Conservation (phyloP, 495 filamentous ascomycete genomes). For the Amorphotheca resinae region DNA sequence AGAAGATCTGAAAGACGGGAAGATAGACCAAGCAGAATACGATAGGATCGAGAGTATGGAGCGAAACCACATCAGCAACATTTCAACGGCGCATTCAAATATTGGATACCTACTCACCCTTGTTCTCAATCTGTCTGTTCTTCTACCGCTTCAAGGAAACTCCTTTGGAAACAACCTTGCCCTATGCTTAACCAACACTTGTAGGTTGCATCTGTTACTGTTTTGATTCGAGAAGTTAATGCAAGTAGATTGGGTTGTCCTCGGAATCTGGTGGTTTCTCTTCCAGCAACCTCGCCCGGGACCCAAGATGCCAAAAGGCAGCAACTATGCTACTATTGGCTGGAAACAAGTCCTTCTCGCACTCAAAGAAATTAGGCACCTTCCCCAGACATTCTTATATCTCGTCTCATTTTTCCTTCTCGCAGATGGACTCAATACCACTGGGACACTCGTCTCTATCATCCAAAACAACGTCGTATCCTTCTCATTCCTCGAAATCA, state of each 20-base stretch:
- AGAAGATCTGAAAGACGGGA: constrained; percentile 32
- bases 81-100: constrained; percentile 39
- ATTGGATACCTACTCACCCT: constrained; percentile 36
- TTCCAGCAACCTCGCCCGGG: constrained; percentile 37
- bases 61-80: constrained; percentile 35
- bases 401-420: constrained; percentile 37
- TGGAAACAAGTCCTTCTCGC: constrained; percentile 37
- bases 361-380: constrained; percentile 27
- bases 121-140: constrained; percentile 33
- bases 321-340: constrained; percentile 33
- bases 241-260: constrained; percentile 30
- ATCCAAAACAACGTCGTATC: constrained; percentile 35
- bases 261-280: constrained; percentile 40
- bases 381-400: constrained; percentile 35
- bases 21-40: constrained; percentile 30
- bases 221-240: constrained; percentile 7
- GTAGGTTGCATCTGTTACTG: constrained; percentile 9
- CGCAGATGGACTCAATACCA: constrained; percentile 39
- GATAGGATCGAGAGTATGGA: constrained; percentile 37
- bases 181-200: constrained; percentile 36
- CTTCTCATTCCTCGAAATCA: constrained; percentile 37
- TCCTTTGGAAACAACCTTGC: constrained; percentile 34
- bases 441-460: constrained; percentile 32
- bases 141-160: constrained; percentile 31
- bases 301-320: constrained; percentile 32